These are phyloP conservation scores for Podila clonocystis DNA, from an alignment of 192 early-diverging fungal species.

Conservation along the genomic window DNA sequence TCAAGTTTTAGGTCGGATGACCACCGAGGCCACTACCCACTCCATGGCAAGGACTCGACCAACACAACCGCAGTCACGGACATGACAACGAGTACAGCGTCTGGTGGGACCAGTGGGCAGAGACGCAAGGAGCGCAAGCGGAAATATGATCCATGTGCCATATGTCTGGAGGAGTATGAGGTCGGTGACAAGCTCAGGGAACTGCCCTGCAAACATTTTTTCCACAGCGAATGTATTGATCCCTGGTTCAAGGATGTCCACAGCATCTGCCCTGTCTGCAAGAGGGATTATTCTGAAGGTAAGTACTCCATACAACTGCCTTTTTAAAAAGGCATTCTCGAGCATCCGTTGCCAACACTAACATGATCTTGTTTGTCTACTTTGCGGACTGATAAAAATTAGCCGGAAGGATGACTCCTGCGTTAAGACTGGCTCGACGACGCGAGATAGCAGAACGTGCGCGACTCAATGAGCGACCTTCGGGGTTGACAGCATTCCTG, in stretches of 20 bases:
- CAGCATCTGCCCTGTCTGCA: conserved; percentile 63
- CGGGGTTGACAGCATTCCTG: conserved; percentile 10
- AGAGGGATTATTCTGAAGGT: conserved; percentile 48
- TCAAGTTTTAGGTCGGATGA: not conserved
- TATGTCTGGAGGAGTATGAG: conserved; percentile 66
- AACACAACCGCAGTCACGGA: not conserved
- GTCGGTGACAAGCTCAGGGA: conserved; percentile 58
- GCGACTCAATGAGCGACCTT: conserved; percentile 4
- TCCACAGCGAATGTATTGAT: conserved; percentile 66
- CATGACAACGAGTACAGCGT: not conserved
- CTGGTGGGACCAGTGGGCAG: not conserved
- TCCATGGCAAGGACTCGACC: not conserved
- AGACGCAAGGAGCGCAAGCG: conserved; percentile 10
- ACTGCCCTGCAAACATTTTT: conserved; percentile 65
- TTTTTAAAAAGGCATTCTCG: not conserved
- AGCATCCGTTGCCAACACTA: no score
- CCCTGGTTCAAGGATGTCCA: conserved; percentile 60
- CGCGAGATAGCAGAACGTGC: not conserved
- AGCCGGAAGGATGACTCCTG: conserved; percentile 3
- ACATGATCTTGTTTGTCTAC: not conserved
- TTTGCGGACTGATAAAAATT: not conserved
- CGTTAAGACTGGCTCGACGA: not conserved
- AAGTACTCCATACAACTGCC: not conserved
- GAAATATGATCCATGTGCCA: conserved; percentile 56
- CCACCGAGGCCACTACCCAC: not conserved